Base-by-base conservation (phyloP, 108 stramenopile genomes). In the Skeletonema menzelii region DNA sequence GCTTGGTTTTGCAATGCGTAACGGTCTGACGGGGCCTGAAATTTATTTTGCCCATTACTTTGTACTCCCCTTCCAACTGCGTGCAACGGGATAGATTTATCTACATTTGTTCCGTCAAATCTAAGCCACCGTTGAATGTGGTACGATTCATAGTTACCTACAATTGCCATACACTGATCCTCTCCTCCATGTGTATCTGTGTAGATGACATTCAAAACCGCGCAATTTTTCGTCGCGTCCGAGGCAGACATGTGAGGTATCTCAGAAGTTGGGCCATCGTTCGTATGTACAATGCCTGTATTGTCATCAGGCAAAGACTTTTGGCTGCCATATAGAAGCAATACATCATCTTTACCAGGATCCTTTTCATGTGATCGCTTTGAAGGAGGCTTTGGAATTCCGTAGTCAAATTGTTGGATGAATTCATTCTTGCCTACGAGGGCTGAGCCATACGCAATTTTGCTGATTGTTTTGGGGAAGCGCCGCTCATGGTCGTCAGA, bases 81-180 rank as follows among this genome's bases (percentile, higher is more conserved):
- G 8, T 69, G 28, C 22, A 95, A 58, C 5, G 86, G 88, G 5
- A 67, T 10, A 1, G 64, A 14, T 6, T 27, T 8, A 53, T 87
- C 65, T 3, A 87, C 30, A 17, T 65, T 63, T 35, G 19, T 30
- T 13, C 58, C 31, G 11, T 62, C 42, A 0, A 58, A 24, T 27
- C 93, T 59, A 86, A 95, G 76, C 78, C 78, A 79, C 3, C 90
- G 85, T 75, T 92, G 89, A 11, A 95, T 66, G 65, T 92, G 86
- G 68, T 83, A 95, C 17, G 85, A 84, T 78, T 91, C 90, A 35
- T 86, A 95, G 38, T 92, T 85, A 11, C 87, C 86, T 17, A 95
- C 75, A 8, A 95, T 71, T 8, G 88, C 94, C 37, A 67, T 79
- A 42, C 94, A 95, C 60, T 89, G 86, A 19, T 83, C 63, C 0